Evolutionary conservation across 306 rosid species (phyloP).

Genomic region (Purshia tridentata): DNA sequence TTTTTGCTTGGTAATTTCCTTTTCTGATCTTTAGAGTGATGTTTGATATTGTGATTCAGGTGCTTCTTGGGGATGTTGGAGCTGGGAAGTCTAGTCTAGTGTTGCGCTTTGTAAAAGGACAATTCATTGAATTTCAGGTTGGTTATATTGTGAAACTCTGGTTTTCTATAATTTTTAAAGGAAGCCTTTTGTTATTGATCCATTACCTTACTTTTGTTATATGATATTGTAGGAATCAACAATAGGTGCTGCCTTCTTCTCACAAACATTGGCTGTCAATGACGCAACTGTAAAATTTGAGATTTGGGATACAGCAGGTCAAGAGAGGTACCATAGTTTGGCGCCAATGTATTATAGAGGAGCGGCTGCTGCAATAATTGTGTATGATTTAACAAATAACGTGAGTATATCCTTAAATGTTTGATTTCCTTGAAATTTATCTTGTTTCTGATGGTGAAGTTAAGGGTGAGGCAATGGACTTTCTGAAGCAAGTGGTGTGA

Average conservation of each 20-base stretch:
- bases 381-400: conserved; percentile 56
- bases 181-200: neutral
- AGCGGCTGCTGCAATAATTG: conserved; percentile 65
- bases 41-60: conserved; percentile 35
- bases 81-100: conserved; percentile 67
- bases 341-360: conserved; percentile 70
- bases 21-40: neutral
- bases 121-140: conserved; percentile 61
- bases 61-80: conserved; percentile 69
- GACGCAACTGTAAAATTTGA: conserved; percentile 64
- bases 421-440: neutral
- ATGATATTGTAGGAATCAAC: conserved; percentile 50
- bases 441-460: neutral
- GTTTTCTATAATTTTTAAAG: neutral
- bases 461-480: neutral
- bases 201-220: conserved; percentile 4
- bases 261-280: conserved; percentile 64
- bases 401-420: conserved; percentile 35
- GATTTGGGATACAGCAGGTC: conserved; percentile 72
- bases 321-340: conserved; percentile 62
- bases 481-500: neutral
- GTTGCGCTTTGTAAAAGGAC: conserved; percentile 64
- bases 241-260: conserved; percentile 65
- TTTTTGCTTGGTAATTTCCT: neutral
- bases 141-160: neutral